Evolutionary conservation across 768 basidiomycete species (phyloP), one percentile per base, ranked within the genome.

Genomic region (Podaxis sp.): DNA sequence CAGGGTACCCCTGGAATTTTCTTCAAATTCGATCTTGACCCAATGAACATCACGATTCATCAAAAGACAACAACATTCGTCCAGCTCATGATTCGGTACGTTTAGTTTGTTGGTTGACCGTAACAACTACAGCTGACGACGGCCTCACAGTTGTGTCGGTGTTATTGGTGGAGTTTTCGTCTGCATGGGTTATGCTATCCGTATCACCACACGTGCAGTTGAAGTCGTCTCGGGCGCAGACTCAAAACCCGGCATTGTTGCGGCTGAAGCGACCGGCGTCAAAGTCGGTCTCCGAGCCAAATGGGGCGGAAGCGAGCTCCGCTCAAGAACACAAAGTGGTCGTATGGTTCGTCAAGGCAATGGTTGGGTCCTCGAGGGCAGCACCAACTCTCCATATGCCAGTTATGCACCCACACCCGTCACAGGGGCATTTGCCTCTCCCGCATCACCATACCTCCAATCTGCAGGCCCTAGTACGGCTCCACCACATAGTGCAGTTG

Each of bases 11-110:
- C 96, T 0, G 96, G 93, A 15, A 96, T 98, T 71, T 98, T 96
- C 81, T 97, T 98, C 89, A 97, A 98, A 75, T 98, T 94, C 72
- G 96, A 99, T 63, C 76, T 98, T 40, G 96, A 99, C 71, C 94
- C 96, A 0, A 83, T 98, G 75, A 80, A 84, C 24, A 81, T 98
- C 63, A 89, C 86, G 0, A 86, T 98, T 58, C 85, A 91, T 68
- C 95, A 98, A 75, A 86, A 94, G 17, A 98, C 96, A 19, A 94
- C 90, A 0, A 80, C 85, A 1, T 76, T 99, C 55, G 69, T 89
- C 2, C 90, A 96, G 66, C 83, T 99, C 58, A 69, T 97, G 66
- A 90, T 98, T 65, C 82, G 61, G 61, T 62, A 50, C 27, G 61
- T 24, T 90, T 76, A 82, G 63, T 51, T 68, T 66, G 24, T 38